Percentiles rank a stretch among this genome's conserved stretches.
Evolutionary conservation across 768 basidiomycete species (phyloP).

Genomic region (Leccinum fibrillosum): DNA sequence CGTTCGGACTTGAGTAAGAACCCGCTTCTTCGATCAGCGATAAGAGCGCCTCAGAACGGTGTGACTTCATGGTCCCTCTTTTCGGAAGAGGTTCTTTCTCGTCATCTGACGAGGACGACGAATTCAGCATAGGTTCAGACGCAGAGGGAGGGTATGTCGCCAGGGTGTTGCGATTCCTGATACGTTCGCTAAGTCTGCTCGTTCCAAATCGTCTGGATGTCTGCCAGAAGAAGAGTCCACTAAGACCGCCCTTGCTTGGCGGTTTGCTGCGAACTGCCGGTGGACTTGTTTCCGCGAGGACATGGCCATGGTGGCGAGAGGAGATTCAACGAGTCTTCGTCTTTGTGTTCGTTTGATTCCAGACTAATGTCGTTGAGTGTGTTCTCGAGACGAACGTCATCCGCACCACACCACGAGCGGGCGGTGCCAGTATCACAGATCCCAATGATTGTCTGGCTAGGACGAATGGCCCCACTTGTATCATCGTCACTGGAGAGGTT

Average conservation of each 20-base stretch:
- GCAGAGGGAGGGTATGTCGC: background rate
- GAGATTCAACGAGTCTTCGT: constrained; percentile 21
- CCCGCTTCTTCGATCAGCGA: constrained; percentile 12
- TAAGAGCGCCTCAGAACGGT: constrained; percentile 11
- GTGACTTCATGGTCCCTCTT: constrained; percentile 7
- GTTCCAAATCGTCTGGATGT: background rate
- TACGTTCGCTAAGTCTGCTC: background rate
- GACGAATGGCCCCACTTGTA: background rate
- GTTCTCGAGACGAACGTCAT: background rate
- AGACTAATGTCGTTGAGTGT: background rate
- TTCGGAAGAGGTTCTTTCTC: constrained; percentile 5
- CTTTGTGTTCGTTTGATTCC: background rate
- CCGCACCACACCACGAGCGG: background rate
- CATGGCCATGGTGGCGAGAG: constrained; percentile 16
- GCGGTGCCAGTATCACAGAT: background rate
- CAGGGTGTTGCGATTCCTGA: background rate
- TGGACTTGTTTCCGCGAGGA: background rate
- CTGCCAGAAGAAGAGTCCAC: background rate
- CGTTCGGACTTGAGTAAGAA: background rate
- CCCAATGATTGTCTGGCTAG: background rate
- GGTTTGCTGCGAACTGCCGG: background rate
- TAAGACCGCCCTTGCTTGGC: background rate
- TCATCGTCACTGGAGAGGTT: constrained; percentile 2
- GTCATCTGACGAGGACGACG: background rate
- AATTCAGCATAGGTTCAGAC: constrained; percentile 12